These are phyloP conservation scores for Hypoxylon rickii DNA, from an alignment of 495 filamentous ascomycete species.

Conservation along the genomic window DNA sequence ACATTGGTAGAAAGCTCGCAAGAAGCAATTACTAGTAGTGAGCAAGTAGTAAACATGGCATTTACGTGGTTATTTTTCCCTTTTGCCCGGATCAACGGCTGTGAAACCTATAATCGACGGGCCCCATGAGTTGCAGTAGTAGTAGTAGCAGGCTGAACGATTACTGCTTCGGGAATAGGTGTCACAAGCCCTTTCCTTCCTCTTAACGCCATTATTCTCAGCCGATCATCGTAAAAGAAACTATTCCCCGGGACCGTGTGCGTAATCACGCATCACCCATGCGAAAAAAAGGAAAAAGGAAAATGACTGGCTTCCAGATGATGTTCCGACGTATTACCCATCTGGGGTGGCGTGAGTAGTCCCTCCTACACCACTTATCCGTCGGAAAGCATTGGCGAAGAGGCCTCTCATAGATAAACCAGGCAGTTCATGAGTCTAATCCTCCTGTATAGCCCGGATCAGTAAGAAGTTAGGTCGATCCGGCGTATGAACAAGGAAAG, in stretches of 20 bases:
- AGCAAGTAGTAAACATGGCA: too few species aligned
- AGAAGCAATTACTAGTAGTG: too few species aligned
- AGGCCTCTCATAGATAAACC: constrained; percentile 26
- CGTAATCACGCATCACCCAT: not conserved
- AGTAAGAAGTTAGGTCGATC: constrained; percentile 20
- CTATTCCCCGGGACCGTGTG: not conserved
- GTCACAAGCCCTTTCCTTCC: constrained; percentile 15
- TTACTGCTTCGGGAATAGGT: constrained; percentile 8
- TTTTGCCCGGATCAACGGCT: too few species aligned
- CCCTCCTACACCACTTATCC: constrained; percentile 19
- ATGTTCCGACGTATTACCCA: too few species aligned
- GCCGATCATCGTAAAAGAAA: constrained; percentile 22
- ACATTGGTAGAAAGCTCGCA: too few species aligned
- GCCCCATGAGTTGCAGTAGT: not conserved
- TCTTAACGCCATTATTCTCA: constrained; percentile 27
- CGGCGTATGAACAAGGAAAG: not conserved
- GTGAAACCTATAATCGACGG: too few species aligned
- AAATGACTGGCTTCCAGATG: too few species aligned
- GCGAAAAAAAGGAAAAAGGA: too few species aligned
- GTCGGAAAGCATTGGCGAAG: constrained; percentile 28
- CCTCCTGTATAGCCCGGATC: constrained; percentile 37
- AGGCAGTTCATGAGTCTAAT: constrained; percentile 29
- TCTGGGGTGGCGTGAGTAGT: constrained; percentile 3
- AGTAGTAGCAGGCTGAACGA: constrained; percentile 3
- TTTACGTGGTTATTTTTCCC: too few species aligned